phyloP scores from a whole-genome alignment of 139 green algal genomes.

The Haematococcus lacustris region DNA sequence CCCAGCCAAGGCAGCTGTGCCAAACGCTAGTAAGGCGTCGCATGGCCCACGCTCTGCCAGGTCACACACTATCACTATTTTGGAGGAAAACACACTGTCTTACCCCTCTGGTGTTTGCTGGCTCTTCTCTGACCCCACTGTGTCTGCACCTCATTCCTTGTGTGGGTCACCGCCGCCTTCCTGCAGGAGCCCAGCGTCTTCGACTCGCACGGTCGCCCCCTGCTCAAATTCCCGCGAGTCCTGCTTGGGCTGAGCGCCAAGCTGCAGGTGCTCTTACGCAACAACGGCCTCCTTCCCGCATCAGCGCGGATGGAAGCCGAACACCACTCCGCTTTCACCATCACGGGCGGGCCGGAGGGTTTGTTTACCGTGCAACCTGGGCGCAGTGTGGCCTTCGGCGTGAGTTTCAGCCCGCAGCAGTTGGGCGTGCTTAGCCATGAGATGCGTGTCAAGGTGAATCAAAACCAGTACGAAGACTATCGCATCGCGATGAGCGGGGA shows the following conservation, averaged over 20 bases:
- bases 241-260: background rate
- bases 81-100: too few relatives aligned
- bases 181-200: constrained; percentile 25
- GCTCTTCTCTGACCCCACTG: too few relatives aligned
- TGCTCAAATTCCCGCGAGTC: constrained; percentile 54
- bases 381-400: background rate
- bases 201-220: constrained; percentile 29
- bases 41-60: too few relatives aligned
- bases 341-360: constrained; percentile 33
- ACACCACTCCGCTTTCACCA: constrained; percentile 36
- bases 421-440: constrained; percentile 24
- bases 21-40: too few relatives aligned
- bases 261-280: constrained; percentile 43
- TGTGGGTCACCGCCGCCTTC: too few relatives aligned
- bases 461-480: constrained; percentile 77
- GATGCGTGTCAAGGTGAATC: constrained; percentile 35
- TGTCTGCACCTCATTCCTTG: too few relatives aligned
- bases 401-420: constrained; percentile 33
- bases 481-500: constrained; percentile 33
- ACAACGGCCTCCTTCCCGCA: constrained; percentile 63
- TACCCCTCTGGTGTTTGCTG: too few relatives aligned
- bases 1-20: too few relatives aligned
- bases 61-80: too few relatives aligned
- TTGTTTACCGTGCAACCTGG: constrained; percentile 4
- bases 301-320: constrained; percentile 46